phyloP scores from a whole-genome alignment of 768 basidiomycete species.

The Rossbeevera mucosa region DNA sequence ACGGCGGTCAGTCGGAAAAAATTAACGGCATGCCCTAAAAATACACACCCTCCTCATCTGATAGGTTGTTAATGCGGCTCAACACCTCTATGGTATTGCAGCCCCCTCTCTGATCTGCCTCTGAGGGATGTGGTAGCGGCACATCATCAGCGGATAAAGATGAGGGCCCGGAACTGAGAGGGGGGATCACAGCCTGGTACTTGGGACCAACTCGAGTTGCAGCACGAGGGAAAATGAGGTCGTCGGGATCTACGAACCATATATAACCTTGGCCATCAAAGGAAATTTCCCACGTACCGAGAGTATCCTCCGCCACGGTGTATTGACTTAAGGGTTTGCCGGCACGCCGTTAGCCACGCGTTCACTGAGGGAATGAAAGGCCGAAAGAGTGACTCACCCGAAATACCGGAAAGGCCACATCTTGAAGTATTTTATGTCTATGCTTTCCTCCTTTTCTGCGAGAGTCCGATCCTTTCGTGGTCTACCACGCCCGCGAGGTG shows the following conservation, averaged over 20 bases:
- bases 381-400: slow-evolving; percentile 54
- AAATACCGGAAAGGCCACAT: slow-evolving; percentile 97
- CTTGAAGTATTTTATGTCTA: slow-evolving; percentile 78
- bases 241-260: slow-evolving; percentile 75
- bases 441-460: slow-evolving; percentile 72
- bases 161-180: slow-evolving; percentile 31
- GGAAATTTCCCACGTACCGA: slow-evolving; percentile 49
- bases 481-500: slow-evolving; percentile 66
- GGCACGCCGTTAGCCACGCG: slow-evolving; percentile 10
- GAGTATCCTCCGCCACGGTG: slow-evolving; percentile 87
- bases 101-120: slow-evolving; percentile 56
- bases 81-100: slow-evolving; percentile 72
- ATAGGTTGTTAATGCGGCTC: slow-evolving; percentile 59
- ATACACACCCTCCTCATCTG: slow-evolving; percentile 61
- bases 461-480: slow-evolving; percentile 71
- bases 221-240: slow-evolving; percentile 92
- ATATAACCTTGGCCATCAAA: slow-evolving; percentile 21
- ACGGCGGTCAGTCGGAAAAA: slow-evolving; percentile 21
- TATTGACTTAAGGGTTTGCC: slow-evolving; percentile 54
- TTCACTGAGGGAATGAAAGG: neutral
- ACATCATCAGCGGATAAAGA: slow-evolving; percentile 28
- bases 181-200: slow-evolving; percentile 67
- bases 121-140: slow-evolving; percentile 4
- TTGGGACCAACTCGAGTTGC: slow-evolving; percentile 87
- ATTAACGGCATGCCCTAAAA: slow-evolving; percentile 13